A percentile compares a stretch with the other conserved stretches of the same genome.
Conservation (phyloP, 2,329 filamentous ascomycete species). For the Colletotrichum echinochloae region DNA sequence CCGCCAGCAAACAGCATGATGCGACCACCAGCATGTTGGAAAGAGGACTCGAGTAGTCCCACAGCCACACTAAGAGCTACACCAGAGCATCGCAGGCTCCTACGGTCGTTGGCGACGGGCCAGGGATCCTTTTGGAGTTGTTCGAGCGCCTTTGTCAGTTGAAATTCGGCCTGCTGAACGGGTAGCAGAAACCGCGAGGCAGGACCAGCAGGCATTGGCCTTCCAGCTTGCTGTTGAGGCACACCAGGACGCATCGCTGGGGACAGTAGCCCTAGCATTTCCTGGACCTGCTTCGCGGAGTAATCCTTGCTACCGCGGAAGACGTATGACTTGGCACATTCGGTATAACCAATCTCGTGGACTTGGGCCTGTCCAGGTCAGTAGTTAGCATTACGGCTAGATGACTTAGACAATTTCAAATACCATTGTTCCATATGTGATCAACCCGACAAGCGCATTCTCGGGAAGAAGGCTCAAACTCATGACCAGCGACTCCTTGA, state of each 20-base stretch:
- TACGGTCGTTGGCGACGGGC: conserved; percentile 94
- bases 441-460: conserved; percentile 83
- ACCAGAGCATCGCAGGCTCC: conserved; percentile 90
- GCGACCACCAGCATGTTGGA: conserved; percentile 93
- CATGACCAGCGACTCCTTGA: conserved; percentile 90
- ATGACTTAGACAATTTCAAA: conserved; percentile 40
- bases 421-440: conserved; percentile 95
- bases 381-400: background rate
- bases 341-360: conserved; percentile 96
- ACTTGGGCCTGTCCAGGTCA: conserved; percentile 79
- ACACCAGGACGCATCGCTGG: conserved; percentile 80
- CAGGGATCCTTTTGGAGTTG: conserved; percentile 97
- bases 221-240: conserved; percentile 78
- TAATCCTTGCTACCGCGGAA: conserved; percentile 99
- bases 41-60: conserved; percentile 91
- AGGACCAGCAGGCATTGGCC: conserved; percentile 81
- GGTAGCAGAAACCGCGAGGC: conserved; percentile 92
- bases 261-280: conserved; percentile 91
- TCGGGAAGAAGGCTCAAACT: conserved; percentile 85
- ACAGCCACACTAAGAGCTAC: conserved; percentile 97
- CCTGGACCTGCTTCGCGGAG: conserved; percentile 97
- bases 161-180: conserved; percentile 95
- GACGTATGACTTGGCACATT: conserved; percentile 98
- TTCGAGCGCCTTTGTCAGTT: conserved; percentile 95
- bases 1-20: conserved; percentile 98